Conservation (phyloP, 1,284 basidiomycete genomes). For the Naganishia sp. region DNA sequence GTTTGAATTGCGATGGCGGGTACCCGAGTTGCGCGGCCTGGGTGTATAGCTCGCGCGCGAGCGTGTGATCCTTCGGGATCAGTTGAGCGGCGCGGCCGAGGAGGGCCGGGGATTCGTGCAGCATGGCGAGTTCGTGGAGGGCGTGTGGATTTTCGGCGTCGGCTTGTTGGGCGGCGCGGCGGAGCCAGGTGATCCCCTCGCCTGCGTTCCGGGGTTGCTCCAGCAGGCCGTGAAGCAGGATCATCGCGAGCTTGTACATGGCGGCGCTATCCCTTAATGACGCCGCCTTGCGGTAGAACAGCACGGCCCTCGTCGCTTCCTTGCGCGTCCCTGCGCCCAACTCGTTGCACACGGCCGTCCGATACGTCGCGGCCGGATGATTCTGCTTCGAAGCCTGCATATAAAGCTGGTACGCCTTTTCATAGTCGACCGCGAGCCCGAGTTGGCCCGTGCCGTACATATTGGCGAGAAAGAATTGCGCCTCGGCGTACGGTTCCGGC, state of each 20-base stretch:
- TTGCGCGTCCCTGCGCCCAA: conserved; percentile 96
- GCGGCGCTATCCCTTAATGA: conserved; percentile 95
- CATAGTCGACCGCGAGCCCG: conserved; percentile 93
- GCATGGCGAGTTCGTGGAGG: conserved; percentile 88
- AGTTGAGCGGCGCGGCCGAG: conserved; percentile 36
- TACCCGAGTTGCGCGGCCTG: conserved; percentile 94
- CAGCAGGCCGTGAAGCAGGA: conserved; percentile 80
- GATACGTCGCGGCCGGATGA: conserved; percentile 91
- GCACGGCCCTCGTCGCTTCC: conserved; percentile 82
- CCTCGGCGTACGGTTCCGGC: conserved; percentile 71
- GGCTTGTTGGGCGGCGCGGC: conserved; percentile 91
- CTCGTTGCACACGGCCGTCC: conserved; percentile 98
- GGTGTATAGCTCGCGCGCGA: conserved; percentile 83
- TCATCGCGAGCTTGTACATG: conserved; percentile 99
- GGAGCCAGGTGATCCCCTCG: conserved; percentile 93
- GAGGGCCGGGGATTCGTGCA: conserved; percentile 70
- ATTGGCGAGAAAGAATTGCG: conserved; percentile 99
- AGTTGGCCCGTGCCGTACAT: conserved; percentile 94
- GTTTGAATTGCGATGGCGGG: conserved; percentile 89
- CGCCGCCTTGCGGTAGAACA: conserved; percentile 96
- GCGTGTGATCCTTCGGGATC: conserved; percentile 57
- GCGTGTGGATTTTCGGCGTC: conserved; percentile 99
- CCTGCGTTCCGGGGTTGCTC: conserved; percentile 82
- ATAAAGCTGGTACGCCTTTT: conserved; percentile 97
- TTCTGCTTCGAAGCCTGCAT: conserved; percentile 97